Base-by-base conservation (phyloP, 2,329 filamentous ascomycete genomes). In the Calonectria henricotiae region DNA sequence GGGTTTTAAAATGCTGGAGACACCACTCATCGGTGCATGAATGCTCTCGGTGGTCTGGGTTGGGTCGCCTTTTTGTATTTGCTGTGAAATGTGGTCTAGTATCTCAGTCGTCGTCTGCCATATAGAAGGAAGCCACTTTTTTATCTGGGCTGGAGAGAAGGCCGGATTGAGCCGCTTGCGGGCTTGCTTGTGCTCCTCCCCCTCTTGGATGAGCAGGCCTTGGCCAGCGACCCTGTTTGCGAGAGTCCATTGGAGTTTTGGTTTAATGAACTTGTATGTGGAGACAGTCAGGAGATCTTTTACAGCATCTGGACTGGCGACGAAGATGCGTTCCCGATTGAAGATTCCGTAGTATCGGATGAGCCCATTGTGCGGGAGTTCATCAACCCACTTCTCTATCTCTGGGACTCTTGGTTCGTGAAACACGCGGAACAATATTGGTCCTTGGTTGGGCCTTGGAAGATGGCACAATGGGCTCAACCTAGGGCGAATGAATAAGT, bases 101-200 rank as follows among this genome's bases (percentile, higher is more conserved):
- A 30, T 58, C 32, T 58, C 32, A 11, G 37, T n/a, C 1, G 51
- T 58, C 20, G 32, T 39, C 20, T 39, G 25, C 51, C 51, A 58
- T 30, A 58, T 6, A 15, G 51, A 58, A 11, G 51, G 51, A 12
- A 58, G 39, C 51, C 51, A 58, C 6, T 39, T 58, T 9, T 58
- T 58, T n/a, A 58, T 58, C 32, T 58, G 51, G 1, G 51, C 51
- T 5, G 51, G 51, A 12, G 32, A 39, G 13, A 58, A 58, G 12
- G 51, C 44, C 1, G 65, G 65, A 12, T 67, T 67, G 32, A 67
- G 62, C 9, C 35, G 60, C 55, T 67, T 67, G 25, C 65, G 65
- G 32, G 65, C 65, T 44, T 67, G 65, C 35, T 67, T 67, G 55
- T 67, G 65, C 13, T 67, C 55, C 27, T 67, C 65, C 35, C 65